Base-by-base conservation (phyloP, 2,329 filamentous ascomycete genomes). In the Alternaria burnsii region DNA sequence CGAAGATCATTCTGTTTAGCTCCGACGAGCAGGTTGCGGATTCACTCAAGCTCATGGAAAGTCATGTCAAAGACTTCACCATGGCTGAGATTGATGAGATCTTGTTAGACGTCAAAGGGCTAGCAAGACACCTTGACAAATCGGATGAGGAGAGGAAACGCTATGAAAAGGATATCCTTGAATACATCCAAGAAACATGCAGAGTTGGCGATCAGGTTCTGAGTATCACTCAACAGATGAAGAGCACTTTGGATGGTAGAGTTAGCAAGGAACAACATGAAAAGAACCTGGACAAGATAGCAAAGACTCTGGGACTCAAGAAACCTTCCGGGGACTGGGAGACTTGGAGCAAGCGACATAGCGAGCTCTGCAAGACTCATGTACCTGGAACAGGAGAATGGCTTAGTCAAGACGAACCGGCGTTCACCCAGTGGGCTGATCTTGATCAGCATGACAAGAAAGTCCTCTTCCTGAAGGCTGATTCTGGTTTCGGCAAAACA, bases 1-100 rank as follows among this genome's bases (percentile, higher is more conserved):
- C 61, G 3, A 42, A 36, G 1, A 42, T 69, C 2, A 30, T 67
- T 2, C 56, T 65, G 2, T 69, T 69, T 30, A 54, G 22, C 26
- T 54, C 41, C 1, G 10, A 54, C 1, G 18, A 54, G 5, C 5
- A 2, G 8, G 30, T 54, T 2, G 52, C 52, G 5, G 52, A 38
- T 1, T 46, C 52, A 10, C 30, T 54, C 2, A 10, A 22, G 10
- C 30, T 54, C 0, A 54, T 54, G 40, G 52, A 54, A 10, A 1
- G 24, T 46, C 28, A 20, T 11, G 28, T 54, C 4, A 12, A 36
- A 16, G 41, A 54, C 3, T 54, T 54, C 10, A 46, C 52, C 22
- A 43, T 20, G 26, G 41, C 52, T 11, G 52, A 54, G 28, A 16
- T 16, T 0, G 52, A 54, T 54, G 52, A 12, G 2, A 54, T 46